Evolutionary conservation across 305 asterid species (phyloP).

Genomic region (Solanum hybrid): DNA sequence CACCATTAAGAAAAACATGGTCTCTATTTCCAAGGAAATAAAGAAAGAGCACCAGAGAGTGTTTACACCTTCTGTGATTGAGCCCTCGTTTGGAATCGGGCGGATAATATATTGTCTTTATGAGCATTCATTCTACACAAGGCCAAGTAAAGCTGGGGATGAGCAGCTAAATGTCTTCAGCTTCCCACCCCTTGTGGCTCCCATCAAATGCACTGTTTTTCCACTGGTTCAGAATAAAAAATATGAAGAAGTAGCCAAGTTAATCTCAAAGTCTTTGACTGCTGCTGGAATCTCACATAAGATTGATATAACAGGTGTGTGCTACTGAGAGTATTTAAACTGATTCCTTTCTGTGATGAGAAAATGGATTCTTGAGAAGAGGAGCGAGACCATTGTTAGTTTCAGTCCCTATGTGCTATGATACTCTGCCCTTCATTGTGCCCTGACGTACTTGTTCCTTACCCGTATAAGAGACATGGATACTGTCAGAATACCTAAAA

Average conservation of each 20-base stretch:
- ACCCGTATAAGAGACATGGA: neutral
- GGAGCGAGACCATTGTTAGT: neutral
- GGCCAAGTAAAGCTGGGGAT: slow-evolving; percentile 33
- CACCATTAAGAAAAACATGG: slow-evolving; percentile 26
- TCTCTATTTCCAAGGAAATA: slow-evolving; percentile 26
- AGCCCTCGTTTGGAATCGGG: slow-evolving; percentile 36
- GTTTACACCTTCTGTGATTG: slow-evolving; percentile 35
- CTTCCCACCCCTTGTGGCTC: slow-evolving; percentile 34
- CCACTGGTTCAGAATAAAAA: slow-evolving; percentile 33
- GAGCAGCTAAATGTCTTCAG: slow-evolving; percentile 33
- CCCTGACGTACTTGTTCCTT: neutral
- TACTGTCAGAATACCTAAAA: neutral
- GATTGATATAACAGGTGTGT: slow-evolving; percentile 32
- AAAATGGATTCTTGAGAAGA: neutral
- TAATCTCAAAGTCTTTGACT: slow-evolving; percentile 21
- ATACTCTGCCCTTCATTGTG: neutral
- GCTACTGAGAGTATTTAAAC: neutral
- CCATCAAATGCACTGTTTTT: slow-evolving; percentile 39
- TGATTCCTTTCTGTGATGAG: neutral
- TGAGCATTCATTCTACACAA: slow-evolving; percentile 31
- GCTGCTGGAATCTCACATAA: slow-evolving; percentile 28
- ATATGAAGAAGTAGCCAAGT: slow-evolving; percentile 28
- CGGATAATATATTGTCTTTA: slow-evolving; percentile 33
- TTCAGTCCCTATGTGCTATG: neutral
- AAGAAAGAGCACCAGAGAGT: slow-evolving; percentile 31